Base-by-base conservation (phyloP, 345 rosid genomes). In the Microthlaspi erraticum region DNA sequence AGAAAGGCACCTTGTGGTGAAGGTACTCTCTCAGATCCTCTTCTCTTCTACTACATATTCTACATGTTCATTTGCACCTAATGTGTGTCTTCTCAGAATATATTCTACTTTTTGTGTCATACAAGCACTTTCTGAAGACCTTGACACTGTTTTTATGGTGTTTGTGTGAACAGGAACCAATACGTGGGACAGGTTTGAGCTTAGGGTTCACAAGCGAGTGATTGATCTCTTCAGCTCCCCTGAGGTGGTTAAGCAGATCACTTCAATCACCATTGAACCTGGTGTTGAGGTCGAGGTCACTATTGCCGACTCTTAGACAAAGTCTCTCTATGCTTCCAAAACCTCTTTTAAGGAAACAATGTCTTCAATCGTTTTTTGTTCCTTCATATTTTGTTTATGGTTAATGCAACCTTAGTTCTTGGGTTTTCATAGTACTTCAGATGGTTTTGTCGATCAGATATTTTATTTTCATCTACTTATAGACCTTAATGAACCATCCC, bases 1-100 rank as follows among this genome's bases (percentile, higher is more conserved):
- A 79, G 89, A 74, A 85, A 85, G 70, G 69, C 87, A 10, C 87
- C 89, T 19, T 83, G 87, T 76, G 87, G 89, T 72, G 89, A 85
- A 85, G 89, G 89, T 83, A 82, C 29, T 12, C 14, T 33, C 56
- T 33, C 56, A 33, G 4, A 8, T 16, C 39, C 38, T 38, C 10
- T 13, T 38, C 36, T 49, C 23, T 29, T 0, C 10, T 19, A 14
- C 1, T 36, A 34, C 8, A 3, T 26, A 2, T 5, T 69, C 37
- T 11, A 11, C 11, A 37, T 57, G 57, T 14, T n/a, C n/a, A n/a
- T n/a, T n/a, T n/a, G n/a, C n/a, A n/a, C n/a, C n/a, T n/a, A n/a
- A n/a, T n/a, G n/a, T n/a, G n/a, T n/a, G n/a, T n/a, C n/a, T n/a
- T n/a, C n/a, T n/a, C n/a, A n/a, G n/a, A n/a, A n/a, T n/a, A n/a